Base-by-base conservation (phyloP, 768 basidiomycete genomes). In the Lactarius akahatsu region DNA sequence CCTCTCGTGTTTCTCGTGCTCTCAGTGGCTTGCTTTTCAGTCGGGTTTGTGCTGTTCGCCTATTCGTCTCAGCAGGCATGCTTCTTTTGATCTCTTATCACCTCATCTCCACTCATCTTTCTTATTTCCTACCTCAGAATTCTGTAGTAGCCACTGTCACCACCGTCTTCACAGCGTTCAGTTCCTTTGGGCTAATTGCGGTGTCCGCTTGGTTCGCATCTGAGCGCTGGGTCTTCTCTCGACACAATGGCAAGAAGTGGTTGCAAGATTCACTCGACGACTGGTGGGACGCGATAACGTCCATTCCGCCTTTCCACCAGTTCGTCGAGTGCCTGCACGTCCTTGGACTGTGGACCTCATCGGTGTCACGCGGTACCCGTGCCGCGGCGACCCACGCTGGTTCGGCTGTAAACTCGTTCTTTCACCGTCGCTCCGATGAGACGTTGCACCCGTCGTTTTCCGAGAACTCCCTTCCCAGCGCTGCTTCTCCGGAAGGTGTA, bases 1-100 rank as follows among this genome's bases (percentile, higher is more conserved):
- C 91, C 91, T 16, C 80, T 93, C 40, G 88, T 92, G 68, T 91
- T 92, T 78, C 84, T 92, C 56, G 90, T 92, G 66, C 81, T 92
- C 74, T 91, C 91, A 61, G 90, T 92, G 55, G 89, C 89, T 47
- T 89, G 88, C 76, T 93, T 93, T 76, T 92, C 89, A 1, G 81
- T 89, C 50, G 91, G 91, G 16, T 80, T 92, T 20, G 86, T 88
- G 71, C 83, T 88, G 54, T 92, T 92, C 72, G 82, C 89, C 16
- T 92, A 91, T 73, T 85, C 91, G 3, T 90, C 91, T 20, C 69
- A 76, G 9, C 89, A 90, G 81, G 89, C 87, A 75, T 54, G 81
- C 67, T 5, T 54, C 55, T 30, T 61, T 45, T 54, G 50, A 26
- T 4, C 50, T 11, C 26, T 32, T 28, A 13, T 40, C 38, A 40